Evolutionary conservation across 306 rosid genomes (phyloP).

Genomic region (Echinosophora koreensis): DNA sequence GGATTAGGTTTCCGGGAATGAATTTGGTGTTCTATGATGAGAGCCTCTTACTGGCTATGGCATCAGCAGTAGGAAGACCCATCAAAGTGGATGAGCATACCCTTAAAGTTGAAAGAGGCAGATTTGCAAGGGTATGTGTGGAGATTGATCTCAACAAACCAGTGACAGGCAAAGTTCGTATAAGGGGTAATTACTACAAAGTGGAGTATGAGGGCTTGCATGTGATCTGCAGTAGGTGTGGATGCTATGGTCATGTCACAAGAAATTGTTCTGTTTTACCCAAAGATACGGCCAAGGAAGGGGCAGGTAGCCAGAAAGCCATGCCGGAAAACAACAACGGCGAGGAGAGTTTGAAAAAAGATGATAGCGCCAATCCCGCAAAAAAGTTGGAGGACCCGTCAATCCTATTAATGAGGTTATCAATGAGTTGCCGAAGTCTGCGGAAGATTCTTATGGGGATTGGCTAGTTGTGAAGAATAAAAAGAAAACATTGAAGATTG

Average conservation of each 20-base stretch:
- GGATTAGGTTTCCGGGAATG: not conserved
- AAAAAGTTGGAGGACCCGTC: no score
- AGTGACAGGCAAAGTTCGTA: not conserved
- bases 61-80: not conserved
- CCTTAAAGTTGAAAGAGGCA: not conserved
- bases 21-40: not conserved
- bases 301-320: no score
- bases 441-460: no score
- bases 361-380: no score
- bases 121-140: not conserved
- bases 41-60: not conserved
- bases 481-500: no score
- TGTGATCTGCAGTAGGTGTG: not conserved
- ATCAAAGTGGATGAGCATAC: not conserved
- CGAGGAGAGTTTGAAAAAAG: no score
- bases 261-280: no score
- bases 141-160: not conserved
- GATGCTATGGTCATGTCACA: not conserved
- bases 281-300: no score
- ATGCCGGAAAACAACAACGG: no score
- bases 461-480: no score
- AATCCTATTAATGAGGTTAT: no score
- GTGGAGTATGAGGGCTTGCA: not conserved
- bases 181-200: not conserved
- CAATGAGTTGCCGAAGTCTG: no score